A percentile compares a stretch with the other conserved stretches of the same genome.
These are phyloP conservation scores for Davidsoniella australis DNA, from an alignment of 2,329 filamentous ascomycete species.

Conservation along the genomic window DNA sequence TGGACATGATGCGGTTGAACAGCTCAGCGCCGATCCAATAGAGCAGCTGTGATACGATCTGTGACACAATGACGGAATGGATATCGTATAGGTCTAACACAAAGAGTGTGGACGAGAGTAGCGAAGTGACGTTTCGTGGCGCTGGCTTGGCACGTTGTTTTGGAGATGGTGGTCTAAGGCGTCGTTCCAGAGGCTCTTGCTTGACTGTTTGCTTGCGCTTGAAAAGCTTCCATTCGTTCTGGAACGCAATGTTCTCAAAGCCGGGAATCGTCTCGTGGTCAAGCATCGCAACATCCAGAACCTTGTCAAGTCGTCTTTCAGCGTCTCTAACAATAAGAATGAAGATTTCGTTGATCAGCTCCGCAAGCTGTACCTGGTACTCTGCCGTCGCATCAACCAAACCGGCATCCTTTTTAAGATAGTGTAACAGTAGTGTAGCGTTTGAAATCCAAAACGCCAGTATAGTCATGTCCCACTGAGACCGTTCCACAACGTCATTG, in stretches of 20 bases:
- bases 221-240: constrained; percentile 97
- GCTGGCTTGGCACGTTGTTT: constrained; percentile 84
- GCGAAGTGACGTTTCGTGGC: constrained; percentile 85
- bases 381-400: constrained; percentile 65
- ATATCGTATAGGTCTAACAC: constrained; percentile 98
- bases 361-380: constrained; percentile 83
- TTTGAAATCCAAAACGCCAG: constrained; percentile 98
- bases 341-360: constrained; percentile 95
- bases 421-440: constrained; percentile 84
- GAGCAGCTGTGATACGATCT: constrained; percentile 79
- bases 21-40: constrained; percentile 95
- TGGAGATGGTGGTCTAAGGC: constrained; percentile 80
- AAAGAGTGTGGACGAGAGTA: constrained; percentile 89
- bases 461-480: constrained; percentile 99
- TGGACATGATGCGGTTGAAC: constrained; percentile 96
- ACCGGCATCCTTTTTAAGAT: constrained; percentile 83
- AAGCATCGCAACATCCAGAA: constrained; percentile 81
- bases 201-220: constrained; percentile 81
- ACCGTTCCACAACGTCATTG: constrained; percentile 84
- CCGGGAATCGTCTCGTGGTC: constrained; percentile 97
- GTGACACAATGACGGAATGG: constrained; percentile 85
- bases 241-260: constrained; percentile 90
- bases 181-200: constrained; percentile 76
- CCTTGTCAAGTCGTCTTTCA: constrained; percentile 89
- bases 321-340: constrained; percentile 94